Conservation (phyloP, 768 basidiomycete species). For the Boletus sp. region DNA sequence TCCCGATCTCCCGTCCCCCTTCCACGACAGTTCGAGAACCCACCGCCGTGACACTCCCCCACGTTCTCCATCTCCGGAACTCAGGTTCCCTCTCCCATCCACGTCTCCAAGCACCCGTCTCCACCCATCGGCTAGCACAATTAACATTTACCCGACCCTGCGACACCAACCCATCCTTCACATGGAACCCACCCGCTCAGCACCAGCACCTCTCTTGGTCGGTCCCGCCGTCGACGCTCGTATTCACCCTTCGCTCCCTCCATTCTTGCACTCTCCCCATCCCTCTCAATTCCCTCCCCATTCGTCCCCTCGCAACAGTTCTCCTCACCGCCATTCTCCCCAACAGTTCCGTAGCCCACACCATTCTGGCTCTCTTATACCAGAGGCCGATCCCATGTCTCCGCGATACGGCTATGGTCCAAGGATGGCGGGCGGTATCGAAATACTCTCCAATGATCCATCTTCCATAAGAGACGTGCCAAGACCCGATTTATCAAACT, state of each 20-base stretch:
- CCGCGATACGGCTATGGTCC: slow-evolving; percentile 22
- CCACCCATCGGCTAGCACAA: slow-evolving; percentile 23
- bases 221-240: slow-evolving; percentile 6
- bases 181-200: slow-evolving; percentile 11
- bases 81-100: slow-evolving; percentile 1
- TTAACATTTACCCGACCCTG: slow-evolving; percentile 21
- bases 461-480: slow-evolving; percentile 9
- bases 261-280: slow-evolving; percentile 14
- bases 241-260: slow-evolving; percentile 12
- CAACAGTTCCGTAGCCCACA: slow-evolving; percentile 13
- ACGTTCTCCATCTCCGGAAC: slow-evolving; percentile 10
- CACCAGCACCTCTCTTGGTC: neutral
- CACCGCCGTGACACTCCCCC: slow-evolving; percentile 6
- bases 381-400: slow-evolving; percentile 11
- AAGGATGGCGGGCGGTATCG: slow-evolving; percentile 30
- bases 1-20: no score
- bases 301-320: slow-evolving; percentile 17
- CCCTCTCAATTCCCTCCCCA: no score
- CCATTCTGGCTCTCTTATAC: neutral
- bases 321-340: slow-evolving; percentile 21
- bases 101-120: slow-evolving; percentile 18
- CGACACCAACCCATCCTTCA: slow-evolving; percentile 17
- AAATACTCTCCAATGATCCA: slow-evolving; percentile 18
- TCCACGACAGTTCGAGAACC: no score
- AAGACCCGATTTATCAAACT: slow-evolving; percentile 13